Conservation (phyloP, 1,139 yeast genomes). For the Suhomyces coccinellae region DNA sequence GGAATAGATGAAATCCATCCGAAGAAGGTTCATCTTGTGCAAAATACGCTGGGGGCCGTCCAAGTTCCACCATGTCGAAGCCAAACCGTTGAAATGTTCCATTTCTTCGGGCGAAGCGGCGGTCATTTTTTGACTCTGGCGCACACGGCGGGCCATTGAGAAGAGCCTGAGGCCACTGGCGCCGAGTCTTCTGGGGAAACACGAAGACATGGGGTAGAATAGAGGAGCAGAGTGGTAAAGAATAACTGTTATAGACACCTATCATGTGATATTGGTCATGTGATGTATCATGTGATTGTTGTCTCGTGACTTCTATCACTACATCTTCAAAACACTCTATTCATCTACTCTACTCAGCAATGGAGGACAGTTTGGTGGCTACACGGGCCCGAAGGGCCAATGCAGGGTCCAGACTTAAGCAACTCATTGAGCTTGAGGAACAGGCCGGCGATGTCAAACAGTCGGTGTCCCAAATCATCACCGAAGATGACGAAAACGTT, state of each 20-base stretch:
- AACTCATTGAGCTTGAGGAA: slow-evolving; percentile 70
- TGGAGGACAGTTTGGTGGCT: slow-evolving; percentile 56
- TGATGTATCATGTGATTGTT: background rate
- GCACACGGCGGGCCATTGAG: background rate
- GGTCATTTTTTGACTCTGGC: slow-evolving; percentile 24
- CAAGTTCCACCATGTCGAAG: slow-evolving; percentile 95
- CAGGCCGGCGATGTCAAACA: slow-evolving; percentile 36
- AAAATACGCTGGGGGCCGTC: slow-evolving; percentile 89
- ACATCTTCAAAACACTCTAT: background rate
- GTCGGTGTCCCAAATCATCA: slow-evolving; percentile 34
- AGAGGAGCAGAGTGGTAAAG: background rate
- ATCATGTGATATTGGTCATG: background rate
- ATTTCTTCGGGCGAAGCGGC: slow-evolving; percentile 53
- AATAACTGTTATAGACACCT: no score
- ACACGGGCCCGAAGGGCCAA: slow-evolving; percentile 78
- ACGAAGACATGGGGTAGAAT: background rate
- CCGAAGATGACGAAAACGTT: slow-evolving; percentile 72
- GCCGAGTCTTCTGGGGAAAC: background rate
- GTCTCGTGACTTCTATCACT: background rate
- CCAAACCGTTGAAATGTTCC: slow-evolving; percentile 79
- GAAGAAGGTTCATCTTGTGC: slow-evolving; percentile 87
- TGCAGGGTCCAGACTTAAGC: slow-evolving; percentile 85
- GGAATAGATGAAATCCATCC: slow-evolving; percentile 81
- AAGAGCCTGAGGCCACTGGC: background rate
- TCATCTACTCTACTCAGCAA: background rate